Evolutionary conservation across 345 rosid genomes (phyloP), one percentile per base, ranked within the genome.

Genomic region (Lumnitzera racemosa): DNA sequence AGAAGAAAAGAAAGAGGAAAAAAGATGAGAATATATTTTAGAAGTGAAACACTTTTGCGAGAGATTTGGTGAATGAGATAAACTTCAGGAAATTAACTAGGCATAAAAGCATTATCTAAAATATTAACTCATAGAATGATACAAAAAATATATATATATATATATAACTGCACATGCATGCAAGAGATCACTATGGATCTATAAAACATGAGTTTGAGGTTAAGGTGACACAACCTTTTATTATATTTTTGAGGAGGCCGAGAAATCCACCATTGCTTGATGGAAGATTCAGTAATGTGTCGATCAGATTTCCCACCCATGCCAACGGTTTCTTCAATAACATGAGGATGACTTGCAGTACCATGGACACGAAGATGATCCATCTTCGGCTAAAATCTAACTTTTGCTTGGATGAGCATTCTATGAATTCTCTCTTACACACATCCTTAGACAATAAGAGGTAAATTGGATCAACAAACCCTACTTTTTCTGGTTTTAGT

Each of bases 331-430:
- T 61, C 55, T 27, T 72, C 5, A 24, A 12, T 10, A 58, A 24
- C 53, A 76, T 47, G 36, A 85, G 58, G 47, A 72, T 59, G 67
- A 78, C 80, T 61, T 80, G 87, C 36, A 53, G 13, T 11, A 78
- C 55, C 11, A 82, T 60, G 56, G 91, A 80, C 63, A 71, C 56
- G 76, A 82, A 80, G 46, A 85, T 69, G 62, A 78, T 17, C 90
- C 82, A 82, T 51, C 90, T 62, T 27, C 69, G 64, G n/a, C 65
- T 46, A 31, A 82, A 85, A 51, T 51, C 63, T 15, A 13, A 6
- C 51, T 67, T 43, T 5, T 48, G 51, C 17, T 17, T 56, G 7
- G 0, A n/a, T 24, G 79, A 58, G 67, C 61, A 69, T 13, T 76
- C 24, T 1, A 78, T 53, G 67, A 71, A 78, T 11, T 69, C 62